phyloP scores from a whole-genome alignment of 108 stramenopile species.

The Discostella pseudostelligera region DNA sequence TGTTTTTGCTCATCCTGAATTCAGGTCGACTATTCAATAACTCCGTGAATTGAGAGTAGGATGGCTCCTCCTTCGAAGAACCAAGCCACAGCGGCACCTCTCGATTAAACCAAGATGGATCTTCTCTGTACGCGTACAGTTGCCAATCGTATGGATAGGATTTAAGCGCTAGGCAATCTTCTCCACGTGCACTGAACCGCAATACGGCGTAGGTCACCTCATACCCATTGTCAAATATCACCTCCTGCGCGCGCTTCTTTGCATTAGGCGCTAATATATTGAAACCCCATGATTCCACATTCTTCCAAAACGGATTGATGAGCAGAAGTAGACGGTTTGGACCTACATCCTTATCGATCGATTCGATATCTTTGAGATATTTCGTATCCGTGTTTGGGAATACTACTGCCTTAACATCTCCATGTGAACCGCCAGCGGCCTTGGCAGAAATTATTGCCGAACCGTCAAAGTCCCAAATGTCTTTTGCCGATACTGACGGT shows the following conservation, averaged over 20 bases:
- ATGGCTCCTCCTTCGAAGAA: slow-evolving; percentile 66
- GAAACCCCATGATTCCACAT: slow-evolving; percentile 80
- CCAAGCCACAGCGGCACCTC: slow-evolving; percentile 66
- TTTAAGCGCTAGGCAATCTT: slow-evolving; percentile 80
- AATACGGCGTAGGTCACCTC: slow-evolving; percentile 67
- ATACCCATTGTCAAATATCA: slow-evolving; percentile 66
- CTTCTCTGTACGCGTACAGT: slow-evolving; percentile 77
- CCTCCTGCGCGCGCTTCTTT: slow-evolving; percentile 68
- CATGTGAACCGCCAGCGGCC: slow-evolving; percentile 46
- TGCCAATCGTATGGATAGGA: slow-evolving; percentile 89
- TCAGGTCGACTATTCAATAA: slow-evolving; percentile 64
- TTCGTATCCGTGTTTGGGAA: slow-evolving; percentile 83
- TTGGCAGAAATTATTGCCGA: slow-evolving; percentile 67
- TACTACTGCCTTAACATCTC: slow-evolving; percentile 72
- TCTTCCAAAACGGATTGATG: slow-evolving; percentile 84
- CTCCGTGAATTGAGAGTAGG: slow-evolving; percentile 54
- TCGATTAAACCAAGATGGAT: slow-evolving; percentile 51
- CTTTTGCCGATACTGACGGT: slow-evolving; percentile 59
- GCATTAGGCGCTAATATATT: slow-evolving; percentile 77
- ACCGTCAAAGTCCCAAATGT: slow-evolving; percentile 90
- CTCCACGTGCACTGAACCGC: slow-evolving; percentile 66
- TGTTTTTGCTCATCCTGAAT: slow-evolving; percentile 77
- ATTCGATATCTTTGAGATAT: slow-evolving; percentile 74
- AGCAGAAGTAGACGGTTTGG: slow-evolving; percentile 62
- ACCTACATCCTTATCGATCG: slow-evolving; percentile 54